phyloP scores from a whole-genome alignment of 331 rosid species.

The Phaseolus coccineus region DNA sequence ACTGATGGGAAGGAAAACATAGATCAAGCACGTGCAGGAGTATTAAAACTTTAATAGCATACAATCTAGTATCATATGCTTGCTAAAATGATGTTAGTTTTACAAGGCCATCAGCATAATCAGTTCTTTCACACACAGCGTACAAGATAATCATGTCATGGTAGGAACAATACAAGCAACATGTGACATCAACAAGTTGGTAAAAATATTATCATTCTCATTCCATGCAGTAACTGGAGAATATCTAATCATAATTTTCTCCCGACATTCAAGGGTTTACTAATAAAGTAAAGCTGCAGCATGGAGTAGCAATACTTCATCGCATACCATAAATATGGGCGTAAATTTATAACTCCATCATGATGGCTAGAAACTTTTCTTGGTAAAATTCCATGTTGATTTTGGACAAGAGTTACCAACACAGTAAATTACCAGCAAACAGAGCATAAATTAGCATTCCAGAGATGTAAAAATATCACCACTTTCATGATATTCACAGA shows the following conservation, averaged over 20 bases:
- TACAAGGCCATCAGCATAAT: background rate
- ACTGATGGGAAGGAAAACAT: conserved; percentile 8
- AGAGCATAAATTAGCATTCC: conserved; percentile 10
- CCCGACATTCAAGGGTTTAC: background rate
- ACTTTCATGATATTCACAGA: background rate
- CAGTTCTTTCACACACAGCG: background rate
- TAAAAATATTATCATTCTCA: conserved; percentile 14
- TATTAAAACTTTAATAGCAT: background rate
- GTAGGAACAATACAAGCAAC: background rate
- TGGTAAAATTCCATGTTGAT: background rate
- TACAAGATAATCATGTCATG: background rate
- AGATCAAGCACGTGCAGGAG: background rate
- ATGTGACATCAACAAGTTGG: background rate
- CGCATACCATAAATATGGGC: conserved; percentile 8
- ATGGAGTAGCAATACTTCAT: background rate
- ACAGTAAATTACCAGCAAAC: conserved; percentile 13
- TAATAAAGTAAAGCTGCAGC: conserved; percentile 16
- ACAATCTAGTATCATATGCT: conserved; percentile 14
- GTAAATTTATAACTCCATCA: conserved; percentile 1
- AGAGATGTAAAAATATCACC: background rate
- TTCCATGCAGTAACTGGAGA: conserved; percentile 4
- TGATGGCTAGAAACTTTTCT: conserved; percentile 15
- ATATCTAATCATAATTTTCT: background rate
- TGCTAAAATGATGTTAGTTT: conserved; percentile 14
- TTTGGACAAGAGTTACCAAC: background rate